These are phyloP conservation scores for Pseudogymnoascus sp. DNA, from an alignment of 2,329 filamentous ascomycete species.

Conservation along the genomic window DNA sequence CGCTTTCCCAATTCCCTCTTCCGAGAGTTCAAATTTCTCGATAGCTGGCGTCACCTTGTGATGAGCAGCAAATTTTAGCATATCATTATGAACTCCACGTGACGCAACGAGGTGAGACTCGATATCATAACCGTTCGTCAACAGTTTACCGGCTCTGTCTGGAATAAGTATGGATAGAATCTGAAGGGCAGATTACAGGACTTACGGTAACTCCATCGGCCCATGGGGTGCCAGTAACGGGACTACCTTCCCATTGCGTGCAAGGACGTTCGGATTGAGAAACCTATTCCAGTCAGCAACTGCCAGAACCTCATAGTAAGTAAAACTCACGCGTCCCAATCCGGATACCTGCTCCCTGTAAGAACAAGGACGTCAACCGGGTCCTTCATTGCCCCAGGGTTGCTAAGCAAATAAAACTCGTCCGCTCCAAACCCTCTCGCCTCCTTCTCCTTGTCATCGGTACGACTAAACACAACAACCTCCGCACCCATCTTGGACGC, in stretches of 20 bases:
- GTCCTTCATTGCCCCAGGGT: conserved; percentile 15
- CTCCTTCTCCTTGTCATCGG: conserved; percentile 46
- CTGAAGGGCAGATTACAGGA: background rate
- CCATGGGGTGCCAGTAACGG: conserved; percentile 30
- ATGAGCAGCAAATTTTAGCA: conserved; percentile 17
- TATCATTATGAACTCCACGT: conserved; percentile 14
- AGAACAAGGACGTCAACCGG: conserved; percentile 19
- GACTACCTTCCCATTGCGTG: conserved; percentile 39
- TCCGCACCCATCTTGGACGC: conserved; percentile 50
- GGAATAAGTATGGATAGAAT: background rate
- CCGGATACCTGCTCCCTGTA: conserved; percentile 25
- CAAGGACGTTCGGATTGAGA: conserved; percentile 27
- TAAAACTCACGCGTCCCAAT: conserved; percentile 27
- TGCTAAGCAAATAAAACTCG: conserved; percentile 28
- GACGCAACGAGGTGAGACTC: conserved; percentile 15
- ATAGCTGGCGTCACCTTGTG: conserved; percentile 15
- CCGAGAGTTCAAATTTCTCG: conserved; percentile 15
- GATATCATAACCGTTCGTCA: conserved; percentile 16
- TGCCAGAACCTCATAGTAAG: background rate
- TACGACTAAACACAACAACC: conserved; percentile 53
- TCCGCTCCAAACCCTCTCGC: conserved; percentile 51
- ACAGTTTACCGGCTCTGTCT: conserved; percentile 7
- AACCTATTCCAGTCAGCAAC: conserved; percentile 6
- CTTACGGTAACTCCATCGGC: conserved; percentile 16
- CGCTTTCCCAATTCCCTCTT: conserved; percentile 12